These are phyloP conservation scores for Phialophora verrucosa DNA, from an alignment of 2,329 filamentous ascomycete genomes.

Conservation along the genomic window DNA sequence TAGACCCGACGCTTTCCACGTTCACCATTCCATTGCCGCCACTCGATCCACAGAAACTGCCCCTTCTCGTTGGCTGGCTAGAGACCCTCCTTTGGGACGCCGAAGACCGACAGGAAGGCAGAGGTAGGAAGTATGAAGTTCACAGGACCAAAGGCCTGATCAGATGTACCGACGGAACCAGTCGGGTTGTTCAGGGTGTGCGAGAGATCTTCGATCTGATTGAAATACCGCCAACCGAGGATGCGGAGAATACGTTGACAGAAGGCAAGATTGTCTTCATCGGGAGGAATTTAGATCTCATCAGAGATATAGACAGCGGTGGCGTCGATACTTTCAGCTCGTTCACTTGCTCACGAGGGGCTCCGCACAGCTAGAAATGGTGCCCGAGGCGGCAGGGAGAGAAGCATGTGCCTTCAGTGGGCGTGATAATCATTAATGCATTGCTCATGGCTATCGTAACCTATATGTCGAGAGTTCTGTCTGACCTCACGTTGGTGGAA, in stretches of 20 bases:
- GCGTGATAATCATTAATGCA: not conserved
- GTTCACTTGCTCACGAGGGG: no score
- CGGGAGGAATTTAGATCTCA: conserved; percentile 49
- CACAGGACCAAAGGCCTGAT: conserved; percentile 87
- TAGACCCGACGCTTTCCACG: conserved; percentile 89
- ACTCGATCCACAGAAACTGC: conserved; percentile 64
- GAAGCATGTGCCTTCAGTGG: not conserved
- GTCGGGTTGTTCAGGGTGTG: conserved; percentile 87
- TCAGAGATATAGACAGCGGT: conserved; percentile 16
- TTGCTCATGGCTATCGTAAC: conserved; percentile 7
- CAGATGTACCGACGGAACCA: conserved; percentile 58
- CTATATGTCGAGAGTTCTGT: conserved; percentile 15
- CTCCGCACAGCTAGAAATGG: not conserved
- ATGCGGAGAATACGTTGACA: not conserved
- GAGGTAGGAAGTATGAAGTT: conserved; percentile 68
- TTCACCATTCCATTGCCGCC: conserved; percentile 71
- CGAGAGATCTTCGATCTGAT: conserved; percentile 92
- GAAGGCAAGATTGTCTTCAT: conserved; percentile 55
- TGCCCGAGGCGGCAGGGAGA: not conserved
- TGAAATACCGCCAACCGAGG: conserved; percentile 54
- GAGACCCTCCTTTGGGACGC: conserved; percentile 79
- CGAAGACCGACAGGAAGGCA: conserved; percentile 40
- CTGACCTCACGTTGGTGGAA: conserved; percentile 6
- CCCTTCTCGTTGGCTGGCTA: conserved; percentile 78
- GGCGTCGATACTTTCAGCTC: not conserved